Evolutionary conservation across 139 green algal species (phyloP).

Genomic region (Raphidocelis subcapitata): DNA sequence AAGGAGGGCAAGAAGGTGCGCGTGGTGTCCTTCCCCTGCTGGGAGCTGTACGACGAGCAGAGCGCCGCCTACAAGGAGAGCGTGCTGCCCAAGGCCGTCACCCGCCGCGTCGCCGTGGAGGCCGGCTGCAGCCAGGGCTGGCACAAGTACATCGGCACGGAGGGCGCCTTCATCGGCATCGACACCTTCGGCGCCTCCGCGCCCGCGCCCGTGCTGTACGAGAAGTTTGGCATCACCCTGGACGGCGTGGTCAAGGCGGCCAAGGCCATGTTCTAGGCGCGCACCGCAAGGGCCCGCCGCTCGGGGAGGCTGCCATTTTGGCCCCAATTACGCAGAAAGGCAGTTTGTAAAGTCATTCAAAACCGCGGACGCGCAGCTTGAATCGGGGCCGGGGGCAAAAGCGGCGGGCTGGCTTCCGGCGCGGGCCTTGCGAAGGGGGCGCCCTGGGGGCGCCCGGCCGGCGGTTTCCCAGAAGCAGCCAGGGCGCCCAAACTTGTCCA

Average conservation of each 20-base stretch:
- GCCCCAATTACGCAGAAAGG: too few relatives aligned
- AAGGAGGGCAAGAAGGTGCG: slow-evolving; percentile 86
- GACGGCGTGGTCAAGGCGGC: slow-evolving; percentile 71
- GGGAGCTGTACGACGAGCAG: slow-evolving; percentile 98
- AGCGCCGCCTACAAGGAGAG: slow-evolving; percentile 66
- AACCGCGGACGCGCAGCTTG: too few relatives aligned
- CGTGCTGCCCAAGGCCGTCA: slow-evolving; percentile 77
- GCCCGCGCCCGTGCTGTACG: slow-evolving; percentile 86
- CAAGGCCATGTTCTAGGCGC: slow-evolving; percentile 55
- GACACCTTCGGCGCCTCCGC: slow-evolving; percentile 95
- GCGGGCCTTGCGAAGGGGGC: too few relatives aligned
- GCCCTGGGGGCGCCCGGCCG: too few relatives aligned
- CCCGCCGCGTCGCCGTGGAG: slow-evolving; percentile 87
- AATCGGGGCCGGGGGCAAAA: background rate
- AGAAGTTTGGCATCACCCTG: slow-evolving; percentile 94
- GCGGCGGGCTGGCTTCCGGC: background rate
- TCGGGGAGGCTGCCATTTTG: too few relatives aligned
- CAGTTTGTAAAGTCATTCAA: background rate
- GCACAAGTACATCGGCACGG: slow-evolving; percentile 80
- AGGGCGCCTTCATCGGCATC: slow-evolving; percentile 85
- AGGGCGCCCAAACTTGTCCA: too few relatives aligned
- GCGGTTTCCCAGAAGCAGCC: too few relatives aligned
- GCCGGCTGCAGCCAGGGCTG: slow-evolving; percentile 93
- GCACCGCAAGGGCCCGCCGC: background rate
- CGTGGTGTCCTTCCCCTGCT: slow-evolving; percentile 96